These are phyloP conservation scores for Lactarius hatsudake DNA, from an alignment of 768 basidiomycete genomes.

Conservation along the genomic window DNA sequence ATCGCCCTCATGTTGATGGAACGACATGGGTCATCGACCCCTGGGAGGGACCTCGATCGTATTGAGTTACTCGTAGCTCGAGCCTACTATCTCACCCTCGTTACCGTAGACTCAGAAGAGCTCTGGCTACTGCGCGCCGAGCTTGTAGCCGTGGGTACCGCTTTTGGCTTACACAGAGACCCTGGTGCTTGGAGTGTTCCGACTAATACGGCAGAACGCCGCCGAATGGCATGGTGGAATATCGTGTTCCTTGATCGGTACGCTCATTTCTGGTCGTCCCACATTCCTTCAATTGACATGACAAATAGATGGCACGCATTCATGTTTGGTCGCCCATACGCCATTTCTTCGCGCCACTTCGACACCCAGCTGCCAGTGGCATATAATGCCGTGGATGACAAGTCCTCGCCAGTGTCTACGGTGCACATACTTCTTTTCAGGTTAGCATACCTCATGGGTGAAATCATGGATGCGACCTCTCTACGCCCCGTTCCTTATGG, in stretches of 20 bases:
- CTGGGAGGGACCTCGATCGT: constrained; percentile 68
- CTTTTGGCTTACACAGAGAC: constrained; percentile 84
- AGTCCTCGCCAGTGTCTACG: constrained; percentile 62
- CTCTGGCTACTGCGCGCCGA: constrained; percentile 77
- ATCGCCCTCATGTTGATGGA: constrained; percentile 64
- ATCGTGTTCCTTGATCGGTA: constrained; percentile 77
- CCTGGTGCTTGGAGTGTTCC: constrained; percentile 77
- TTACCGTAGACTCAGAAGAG: constrained; percentile 76
- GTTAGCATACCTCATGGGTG: constrained; percentile 74
- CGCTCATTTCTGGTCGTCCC: constrained; percentile 29
- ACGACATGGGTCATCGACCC: constrained; percentile 48
- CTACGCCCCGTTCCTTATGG: constrained; percentile 73
- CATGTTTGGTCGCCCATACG: constrained; percentile 76
- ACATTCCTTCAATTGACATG: constrained; percentile 19
- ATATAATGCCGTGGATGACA: constrained; percentile 61
- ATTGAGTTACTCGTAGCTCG: constrained; percentile 72
- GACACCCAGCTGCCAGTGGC: constrained; percentile 75
- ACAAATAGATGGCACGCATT: constrained; percentile 77
- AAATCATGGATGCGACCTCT: constrained; percentile 82
- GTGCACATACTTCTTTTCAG: constrained; percentile 74
- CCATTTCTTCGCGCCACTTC: constrained; percentile 78
- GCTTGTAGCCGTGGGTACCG: constrained; percentile 68
- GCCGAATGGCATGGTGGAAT: constrained; percentile 92
- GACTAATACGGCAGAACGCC: constrained; percentile 65
- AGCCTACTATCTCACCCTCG: constrained; percentile 67